Conservation (phyloP, 1,284 basidiomycete species). For the Meripilus lineatus region DNA sequence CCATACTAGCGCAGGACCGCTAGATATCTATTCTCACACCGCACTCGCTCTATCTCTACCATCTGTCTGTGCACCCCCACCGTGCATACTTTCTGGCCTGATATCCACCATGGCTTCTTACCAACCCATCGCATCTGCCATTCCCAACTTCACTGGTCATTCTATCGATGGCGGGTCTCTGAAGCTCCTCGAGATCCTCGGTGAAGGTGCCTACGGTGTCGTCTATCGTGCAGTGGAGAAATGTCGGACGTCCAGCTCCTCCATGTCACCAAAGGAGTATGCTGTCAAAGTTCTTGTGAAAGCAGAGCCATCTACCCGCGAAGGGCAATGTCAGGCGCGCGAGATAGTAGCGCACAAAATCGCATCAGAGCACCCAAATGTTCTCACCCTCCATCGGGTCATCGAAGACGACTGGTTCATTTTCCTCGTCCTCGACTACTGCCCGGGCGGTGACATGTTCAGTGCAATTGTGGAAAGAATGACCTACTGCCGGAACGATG, state of each 20-base stretch:
- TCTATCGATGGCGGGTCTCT: constrained; percentile 24
- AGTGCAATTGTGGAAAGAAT: constrained; percentile 49
- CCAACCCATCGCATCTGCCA: constrained; percentile 3
- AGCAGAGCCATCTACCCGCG: constrained; percentile 39
- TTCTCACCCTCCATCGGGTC: constrained; percentile 54
- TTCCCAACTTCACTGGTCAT: constrained; percentile 19
- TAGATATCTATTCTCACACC: too few species aligned
- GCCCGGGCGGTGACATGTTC: constrained; percentile 60
- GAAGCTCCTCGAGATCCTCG: constrained; percentile 42
- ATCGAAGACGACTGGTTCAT: constrained; percentile 50
- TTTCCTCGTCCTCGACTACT: constrained; percentile 61
- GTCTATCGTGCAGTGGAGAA: constrained; percentile 35
- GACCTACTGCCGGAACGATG: constrained; percentile 43
- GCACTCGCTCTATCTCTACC: too few species aligned
- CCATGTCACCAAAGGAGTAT: constrained; percentile 25
- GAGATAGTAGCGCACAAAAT: constrained; percentile 42
- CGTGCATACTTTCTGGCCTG: too few species aligned
- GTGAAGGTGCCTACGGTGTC: constrained; percentile 30
- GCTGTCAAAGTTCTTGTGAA: constrained; percentile 66
- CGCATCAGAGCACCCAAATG: constrained; percentile 49
- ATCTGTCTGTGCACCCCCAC: too few species aligned
- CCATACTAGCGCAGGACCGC: too few species aligned
- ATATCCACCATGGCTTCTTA: neutral
- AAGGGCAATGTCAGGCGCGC: constrained; percentile 19
- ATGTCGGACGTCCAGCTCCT: constrained; percentile 46